Evolutionary conservation across 2,329 filamentous ascomycete genomes (phyloP), one percentile per base, ranked within the genome.

Genomic region (Diaporthe sp.): DNA sequence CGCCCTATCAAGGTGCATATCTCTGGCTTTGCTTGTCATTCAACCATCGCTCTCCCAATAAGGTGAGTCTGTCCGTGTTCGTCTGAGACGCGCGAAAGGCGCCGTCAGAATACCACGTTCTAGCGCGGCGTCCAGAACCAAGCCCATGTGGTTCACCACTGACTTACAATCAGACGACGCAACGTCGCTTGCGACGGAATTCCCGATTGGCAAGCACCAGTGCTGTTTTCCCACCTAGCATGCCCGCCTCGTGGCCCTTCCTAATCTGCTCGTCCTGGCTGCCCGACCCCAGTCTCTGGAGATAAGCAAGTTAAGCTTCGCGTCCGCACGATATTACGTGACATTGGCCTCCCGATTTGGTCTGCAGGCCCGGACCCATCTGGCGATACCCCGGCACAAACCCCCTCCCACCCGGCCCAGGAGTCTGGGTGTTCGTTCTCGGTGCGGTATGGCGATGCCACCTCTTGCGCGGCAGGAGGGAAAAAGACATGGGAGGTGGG

Each of bases 291-390:
- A 70, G 49, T 55, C n/a, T 22, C 22, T 42, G 49, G 49, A 55
- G 65, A 70, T 70, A 70, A 70, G 65, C 22, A 65, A 58, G 42
- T 65, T 49, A 65, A 65, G 25, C 47, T 55, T 68, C n/a, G 20
- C 13, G 34, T 10, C 47, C 51, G 22, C 49, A 53, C 65, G 47
- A 68, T 37, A 28, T 53, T 53, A 28, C 15, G 65, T 70, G 65
- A 42, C 65, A 70, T 55, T 42, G 4, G 22, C 47, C 65, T 55
- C 65, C 49, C 65, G 22, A 55, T 70, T 31, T 42, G 65, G 65
- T 2, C 65, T 22, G 17, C 9, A 28, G n/a, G 31, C n/a, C 65
- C 65, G 65, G n/a, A 2, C 47, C 49, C 49, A 22, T 42, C 49
- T 4, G 65, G 34, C 17, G 31, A 42, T 39, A 70, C 28, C 65